phyloP scores from a whole-genome alignment of 768 basidiomycete genomes.

The Tylopilus cervinicoccineus region DNA sequence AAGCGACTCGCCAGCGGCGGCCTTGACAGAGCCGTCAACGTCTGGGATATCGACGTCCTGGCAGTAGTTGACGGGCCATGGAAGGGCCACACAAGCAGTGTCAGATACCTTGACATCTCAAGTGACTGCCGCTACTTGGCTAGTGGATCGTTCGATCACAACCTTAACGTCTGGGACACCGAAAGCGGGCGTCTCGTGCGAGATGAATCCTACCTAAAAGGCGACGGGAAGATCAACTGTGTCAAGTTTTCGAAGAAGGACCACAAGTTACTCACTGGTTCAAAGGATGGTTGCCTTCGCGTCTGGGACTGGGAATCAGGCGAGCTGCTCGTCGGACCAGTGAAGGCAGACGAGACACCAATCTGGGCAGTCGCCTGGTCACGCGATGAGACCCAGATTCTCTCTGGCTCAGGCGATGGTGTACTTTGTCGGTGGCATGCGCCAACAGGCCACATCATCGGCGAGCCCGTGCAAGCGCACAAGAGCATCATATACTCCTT shows the following conservation, averaged over 20 bases:
- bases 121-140: constrained; percentile 26
- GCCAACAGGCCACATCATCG: constrained; percentile 18
- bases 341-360: constrained; percentile 18
- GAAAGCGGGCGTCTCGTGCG: constrained; percentile 23
- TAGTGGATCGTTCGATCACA: constrained; percentile 32
- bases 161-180: constrained; percentile 29
- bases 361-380: constrained; percentile 31
- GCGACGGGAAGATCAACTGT: constrained; percentile 25
- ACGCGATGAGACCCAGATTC: constrained; percentile 25
- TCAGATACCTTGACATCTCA: constrained; percentile 27
- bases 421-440: constrained; percentile 24
- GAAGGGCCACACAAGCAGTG: constrained; percentile 23
- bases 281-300: constrained; percentile 26
- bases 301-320: constrained; percentile 28
- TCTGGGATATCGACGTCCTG: constrained; percentile 27
- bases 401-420: constrained; percentile 24
- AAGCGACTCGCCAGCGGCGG: constrained; percentile 27
- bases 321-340: constrained; percentile 24
- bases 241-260: constrained; percentile 26
- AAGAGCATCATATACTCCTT: constrained; percentile 25
- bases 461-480: constrained; percentile 22
- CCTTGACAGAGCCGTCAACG: constrained; percentile 28
- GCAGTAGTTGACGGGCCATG: constrained; percentile 17
- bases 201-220: constrained; percentile 20
- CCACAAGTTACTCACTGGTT: constrained; percentile 27